These are phyloP conservation scores for Acer yangbiense DNA, from an alignment of 345 rosid genomes.

Conservation along the genomic window DNA sequence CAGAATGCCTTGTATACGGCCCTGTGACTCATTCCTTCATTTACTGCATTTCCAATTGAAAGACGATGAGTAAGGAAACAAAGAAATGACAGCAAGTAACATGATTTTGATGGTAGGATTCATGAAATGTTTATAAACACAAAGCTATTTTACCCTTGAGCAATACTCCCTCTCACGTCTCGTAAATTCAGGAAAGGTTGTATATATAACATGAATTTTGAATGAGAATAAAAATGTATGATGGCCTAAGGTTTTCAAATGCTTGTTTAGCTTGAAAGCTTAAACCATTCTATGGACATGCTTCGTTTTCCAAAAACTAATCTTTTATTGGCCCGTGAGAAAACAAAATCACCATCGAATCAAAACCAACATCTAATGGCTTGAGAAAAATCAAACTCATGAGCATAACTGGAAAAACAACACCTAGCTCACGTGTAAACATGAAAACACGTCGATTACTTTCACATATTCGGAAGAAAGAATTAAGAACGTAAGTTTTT, in stretches of 20 bases:
- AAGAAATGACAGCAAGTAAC: neutral
- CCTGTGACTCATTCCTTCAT: conserved; percentile 60
- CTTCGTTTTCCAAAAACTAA: neutral
- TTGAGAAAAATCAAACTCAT: neutral
- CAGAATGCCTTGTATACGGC: conserved; percentile 66
- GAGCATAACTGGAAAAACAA: neutral
- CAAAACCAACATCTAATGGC: neutral
- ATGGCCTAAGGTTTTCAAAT: neutral
- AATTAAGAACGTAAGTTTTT: neutral
- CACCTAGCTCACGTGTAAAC: neutral
- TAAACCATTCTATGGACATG: neutral
- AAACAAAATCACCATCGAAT: neutral
- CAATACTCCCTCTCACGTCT: neutral
- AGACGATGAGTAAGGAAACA: conserved; percentile 1
- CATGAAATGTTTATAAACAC: neutral
- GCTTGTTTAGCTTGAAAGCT: neutral
- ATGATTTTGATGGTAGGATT: neutral
- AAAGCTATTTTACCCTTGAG: neutral
- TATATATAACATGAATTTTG: no score
- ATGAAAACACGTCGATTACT: no score
- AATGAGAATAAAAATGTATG: neutral
- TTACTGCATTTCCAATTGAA: conserved; percentile 47
- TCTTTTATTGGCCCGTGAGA: neutral
- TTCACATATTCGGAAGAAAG: neutral
- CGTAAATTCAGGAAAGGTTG: neutral